Conservation (phyloP, 768 basidiomycete species). For the Boletus subparvulus region DNA sequence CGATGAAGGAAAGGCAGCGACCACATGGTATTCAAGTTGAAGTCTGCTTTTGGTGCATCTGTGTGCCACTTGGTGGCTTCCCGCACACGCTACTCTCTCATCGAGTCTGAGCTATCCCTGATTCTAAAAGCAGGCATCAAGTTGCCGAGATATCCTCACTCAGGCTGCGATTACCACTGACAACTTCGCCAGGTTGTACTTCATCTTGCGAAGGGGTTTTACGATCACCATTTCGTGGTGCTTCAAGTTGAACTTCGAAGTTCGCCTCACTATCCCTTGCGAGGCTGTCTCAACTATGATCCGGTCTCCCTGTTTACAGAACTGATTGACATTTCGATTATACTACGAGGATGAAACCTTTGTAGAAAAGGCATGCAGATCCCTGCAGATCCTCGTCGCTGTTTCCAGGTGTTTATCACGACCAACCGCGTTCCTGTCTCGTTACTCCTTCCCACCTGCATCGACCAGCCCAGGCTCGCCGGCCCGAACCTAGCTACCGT, state of each 20-base stretch:
- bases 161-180: neutral
- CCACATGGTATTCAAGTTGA: conserved; percentile 2
- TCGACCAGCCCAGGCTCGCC: conserved; percentile 1
- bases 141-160: conserved; percentile 13
- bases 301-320: conserved; percentile 13
- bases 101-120: conserved; percentile 7
- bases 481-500: neutral
- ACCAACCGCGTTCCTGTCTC: conserved; percentile 21
- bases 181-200: conserved; percentile 1
- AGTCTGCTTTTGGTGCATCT: neutral
- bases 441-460: conserved; percentile 3
- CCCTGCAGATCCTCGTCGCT: conserved; percentile 22
- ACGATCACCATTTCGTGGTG: neutral
- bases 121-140: conserved; percentile 14
- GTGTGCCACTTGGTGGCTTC: conserved; percentile 8
- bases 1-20: neutral
- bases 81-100: conserved; percentile 1
- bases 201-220: conserved; percentile 21
- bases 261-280: conserved; percentile 12
- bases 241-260: neutral
- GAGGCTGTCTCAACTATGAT: conserved; percentile 18
- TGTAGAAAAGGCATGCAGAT: conserved; percentile 13
- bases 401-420: conserved; percentile 21
- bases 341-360: conserved; percentile 13
- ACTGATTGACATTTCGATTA: conserved; percentile 15